Percentiles rank a stretch among this genome's conserved stretches.
Conservation (phyloP, 2,329 filamentous ascomycete genomes). For the Orbilia brochopaga region DNA sequence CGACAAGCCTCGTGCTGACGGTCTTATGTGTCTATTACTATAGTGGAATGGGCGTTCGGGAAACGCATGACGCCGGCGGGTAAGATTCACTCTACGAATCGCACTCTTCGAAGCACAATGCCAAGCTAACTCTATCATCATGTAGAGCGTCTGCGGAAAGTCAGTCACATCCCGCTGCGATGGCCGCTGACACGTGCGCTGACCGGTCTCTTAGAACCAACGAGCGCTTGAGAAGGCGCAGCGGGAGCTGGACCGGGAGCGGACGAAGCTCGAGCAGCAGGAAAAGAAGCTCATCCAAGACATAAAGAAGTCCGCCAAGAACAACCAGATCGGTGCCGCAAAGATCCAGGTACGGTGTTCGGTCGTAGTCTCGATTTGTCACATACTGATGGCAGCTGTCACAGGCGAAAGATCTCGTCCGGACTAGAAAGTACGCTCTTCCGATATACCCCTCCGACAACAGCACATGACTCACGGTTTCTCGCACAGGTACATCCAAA, state of each 20-base stretch:
- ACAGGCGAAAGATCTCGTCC: conserved; percentile 85
- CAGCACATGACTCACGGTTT: conserved; percentile 9
- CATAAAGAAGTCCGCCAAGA: conserved; percentile 98
- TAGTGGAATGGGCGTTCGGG: conserved; percentile 94
- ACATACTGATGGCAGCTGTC: conserved; percentile 1
- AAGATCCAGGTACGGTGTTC: conserved; percentile 75
- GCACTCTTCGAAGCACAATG: background rate
- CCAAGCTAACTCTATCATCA: conserved; percentile 13
- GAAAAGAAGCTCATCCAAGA: conserved; percentile 96
- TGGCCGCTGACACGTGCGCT: conserved; percentile 1
- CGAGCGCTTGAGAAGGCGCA: conserved; percentile 96
- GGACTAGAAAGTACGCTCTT: conserved; percentile 73
- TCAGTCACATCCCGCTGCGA: conserved; percentile 15
- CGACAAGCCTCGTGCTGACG: background rate
- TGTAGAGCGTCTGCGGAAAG: conserved; percentile 62
- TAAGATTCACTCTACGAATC: conserved; percentile 9
- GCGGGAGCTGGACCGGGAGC: conserved; percentile 90
- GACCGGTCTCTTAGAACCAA: conserved; percentile 69
- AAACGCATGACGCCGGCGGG: conserved; percentile 88
- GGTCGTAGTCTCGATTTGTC: background rate
- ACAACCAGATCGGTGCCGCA: conserved; percentile 96
- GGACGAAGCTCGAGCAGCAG: conserved; percentile 95
- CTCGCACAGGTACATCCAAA: conserved; percentile 79
- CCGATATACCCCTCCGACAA: background rate
- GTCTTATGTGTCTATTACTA: conserved; percentile 1